Conservation (phyloP, 169 alveolate genomes). For the Eimeria brunetti region DNA sequence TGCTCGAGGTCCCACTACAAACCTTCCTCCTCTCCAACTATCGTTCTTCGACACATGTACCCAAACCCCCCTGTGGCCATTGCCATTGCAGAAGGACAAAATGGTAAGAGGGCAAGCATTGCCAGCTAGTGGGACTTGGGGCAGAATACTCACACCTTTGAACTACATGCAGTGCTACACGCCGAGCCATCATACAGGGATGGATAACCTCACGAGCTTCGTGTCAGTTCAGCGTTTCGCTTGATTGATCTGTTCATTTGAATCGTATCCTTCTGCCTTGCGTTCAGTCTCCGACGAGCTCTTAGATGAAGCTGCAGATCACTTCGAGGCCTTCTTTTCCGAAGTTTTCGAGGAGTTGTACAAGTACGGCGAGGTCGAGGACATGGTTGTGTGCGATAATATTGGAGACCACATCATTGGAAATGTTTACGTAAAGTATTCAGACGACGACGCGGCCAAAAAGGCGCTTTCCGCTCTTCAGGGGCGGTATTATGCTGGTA, state of each 20-base stretch:
- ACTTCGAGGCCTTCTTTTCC: constrained; percentile 98
- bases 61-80: constrained; percentile 99
- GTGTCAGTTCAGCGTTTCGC: neutral
- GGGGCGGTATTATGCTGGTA: constrained; percentile 96
- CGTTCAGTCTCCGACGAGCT: constrained; percentile 92
- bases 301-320: constrained; percentile 98
- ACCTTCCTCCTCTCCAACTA: constrained; percentile 96
- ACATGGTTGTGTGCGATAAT: constrained; percentile 99
- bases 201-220: neutral
- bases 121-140: neutral
- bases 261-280: neutral
- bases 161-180: neutral
- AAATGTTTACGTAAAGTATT: constrained; percentile 97
- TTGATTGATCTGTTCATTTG: neutral
- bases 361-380: constrained; percentile 98
- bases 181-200: neutral
- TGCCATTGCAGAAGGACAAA: constrained; percentile 99
- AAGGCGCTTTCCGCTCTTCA: constrained; percentile 95
- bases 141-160: neutral
- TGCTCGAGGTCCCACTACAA: constrained; percentile 99
- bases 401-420: constrained; percentile 99
- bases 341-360: constrained; percentile 97
- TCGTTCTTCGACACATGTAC: constrained; percentile 98
- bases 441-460: constrained; percentile 97
- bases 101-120: constrained; percentile 83